phyloP scores from a whole-genome alignment of 164 flowering plant genomes.

The Protea cynaroides region DNA sequence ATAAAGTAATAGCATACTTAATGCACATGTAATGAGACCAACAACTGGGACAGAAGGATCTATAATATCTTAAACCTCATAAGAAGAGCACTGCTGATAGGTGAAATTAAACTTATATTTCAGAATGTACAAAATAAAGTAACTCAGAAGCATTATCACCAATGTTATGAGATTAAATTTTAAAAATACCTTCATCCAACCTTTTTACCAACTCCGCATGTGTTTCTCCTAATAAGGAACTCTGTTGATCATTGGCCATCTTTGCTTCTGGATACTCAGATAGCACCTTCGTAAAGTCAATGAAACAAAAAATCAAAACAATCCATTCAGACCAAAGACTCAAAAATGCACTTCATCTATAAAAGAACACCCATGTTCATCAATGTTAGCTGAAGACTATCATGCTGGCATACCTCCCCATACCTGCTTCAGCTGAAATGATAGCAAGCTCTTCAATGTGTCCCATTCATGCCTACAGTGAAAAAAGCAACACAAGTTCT shows the following conservation, averaged over 20 bases:
- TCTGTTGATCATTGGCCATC: conserved; percentile 46
- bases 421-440: conserved; percentile 91
- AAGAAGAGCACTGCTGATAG: too few species aligned
- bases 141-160: neutral
- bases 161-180: neutral
- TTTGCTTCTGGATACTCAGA: conserved; percentile 77
- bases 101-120: neutral
- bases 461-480: conserved; percentile 80
- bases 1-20: neutral
- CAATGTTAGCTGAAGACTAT: conserved; percentile 10
- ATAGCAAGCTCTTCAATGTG: conserved; percentile 56
- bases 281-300: conserved; percentile 46
- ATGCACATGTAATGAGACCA: neutral
- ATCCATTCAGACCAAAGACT: neutral
- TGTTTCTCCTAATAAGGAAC: conserved; percentile 58
- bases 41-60: neutral
- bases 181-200: conserved; percentile 65
- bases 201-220: conserved; percentile 50
- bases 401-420: conserved; percentile 53
- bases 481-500: neutral
- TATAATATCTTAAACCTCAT: neutral
- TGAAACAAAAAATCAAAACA: conserved; percentile 2
- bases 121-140: neutral
- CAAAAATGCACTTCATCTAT: neutral
- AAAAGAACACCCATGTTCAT: neutral